A percentile compares a stretch with the other conserved stretches of the same genome.
Evolutionary conservation across 352 stramenopile genomes (phyloP).

Genomic region (Phytophthora macrochlamydospora): DNA sequence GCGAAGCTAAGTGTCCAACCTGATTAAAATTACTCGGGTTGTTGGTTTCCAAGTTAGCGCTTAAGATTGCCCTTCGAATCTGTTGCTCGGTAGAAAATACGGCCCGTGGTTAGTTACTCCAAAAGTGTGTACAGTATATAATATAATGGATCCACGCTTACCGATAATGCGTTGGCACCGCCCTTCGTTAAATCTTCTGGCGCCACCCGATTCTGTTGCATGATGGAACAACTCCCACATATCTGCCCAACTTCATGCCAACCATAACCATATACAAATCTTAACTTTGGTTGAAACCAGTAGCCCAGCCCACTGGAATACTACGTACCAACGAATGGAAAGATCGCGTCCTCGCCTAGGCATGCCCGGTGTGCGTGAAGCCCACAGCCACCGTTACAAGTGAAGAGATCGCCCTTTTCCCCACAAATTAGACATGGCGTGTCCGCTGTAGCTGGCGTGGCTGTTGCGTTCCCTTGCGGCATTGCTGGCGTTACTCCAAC

Average conservation of each 20-base stretch:
- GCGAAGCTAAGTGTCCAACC: constrained; percentile 75
- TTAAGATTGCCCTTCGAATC: constrained; percentile 73
- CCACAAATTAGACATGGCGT: constrained; percentile 55
- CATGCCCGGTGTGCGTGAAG: constrained; percentile 63
- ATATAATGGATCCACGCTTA: constrained; percentile 20
- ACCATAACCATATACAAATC: neutral
- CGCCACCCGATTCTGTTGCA: constrained; percentile 67
- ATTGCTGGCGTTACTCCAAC: too few relatives aligned
- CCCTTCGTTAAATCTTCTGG: constrained; percentile 78
- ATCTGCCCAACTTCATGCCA: constrained; percentile 49
- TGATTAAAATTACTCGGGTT: constrained; percentile 71
- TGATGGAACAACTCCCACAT: constrained; percentile 76
- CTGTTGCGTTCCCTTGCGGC: neutral
- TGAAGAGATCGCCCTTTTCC: constrained; percentile 55
- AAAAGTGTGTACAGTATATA: neutral
- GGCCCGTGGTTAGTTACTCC: constrained; percentile 3
- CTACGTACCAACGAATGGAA: constrained; percentile 47
- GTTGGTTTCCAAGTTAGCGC: constrained; percentile 74
- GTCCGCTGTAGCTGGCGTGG: constrained; percentile 10
- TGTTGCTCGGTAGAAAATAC: constrained; percentile 18
- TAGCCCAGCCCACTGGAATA: constrained; percentile 17
- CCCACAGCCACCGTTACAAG: constrained; percentile 63
- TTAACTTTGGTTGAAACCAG: neutral
- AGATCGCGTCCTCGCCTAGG: constrained; percentile 67
- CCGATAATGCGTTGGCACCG: constrained; percentile 55